Percentiles rank a stretch among this genome's conserved stretches.
phyloP scores from a whole-genome alignment of 2,329 filamentous ascomycete species.

The Aspergillus fumigatiaffinis region DNA sequence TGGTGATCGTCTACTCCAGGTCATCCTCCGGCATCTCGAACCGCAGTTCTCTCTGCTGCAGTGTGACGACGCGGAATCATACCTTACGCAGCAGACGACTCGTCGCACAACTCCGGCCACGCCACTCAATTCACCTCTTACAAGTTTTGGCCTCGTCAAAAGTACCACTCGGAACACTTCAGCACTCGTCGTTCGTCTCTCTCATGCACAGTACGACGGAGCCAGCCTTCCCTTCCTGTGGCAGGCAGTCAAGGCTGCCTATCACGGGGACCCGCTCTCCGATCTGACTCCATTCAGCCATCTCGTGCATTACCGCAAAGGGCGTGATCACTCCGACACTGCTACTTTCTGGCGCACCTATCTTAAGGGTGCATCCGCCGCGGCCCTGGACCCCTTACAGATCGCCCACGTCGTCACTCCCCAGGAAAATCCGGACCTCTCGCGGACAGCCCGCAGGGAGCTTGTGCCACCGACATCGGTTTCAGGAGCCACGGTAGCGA shows the following conservation, averaged over 20 bases:
- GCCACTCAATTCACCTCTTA: not conserved
- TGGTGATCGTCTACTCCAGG: slow-evolving; percentile 3
- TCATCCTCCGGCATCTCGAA: slow-evolving; percentile 2
- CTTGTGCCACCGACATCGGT: not conserved
- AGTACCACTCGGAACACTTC: not conserved
- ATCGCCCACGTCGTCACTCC: not conserved
- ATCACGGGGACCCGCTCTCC: not conserved
- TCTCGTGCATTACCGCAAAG: slow-evolving; percentile 1
- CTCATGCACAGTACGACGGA: slow-evolving; percentile 5
- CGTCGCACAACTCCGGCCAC: not conserved
- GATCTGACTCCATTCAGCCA: slow-evolving; percentile 1
- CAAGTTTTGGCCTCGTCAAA: slow-evolving; percentile 3
- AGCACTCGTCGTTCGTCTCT: slow-evolving; percentile 1
- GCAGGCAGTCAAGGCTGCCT: slow-evolving; percentile 5
- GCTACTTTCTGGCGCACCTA: slow-evolving; percentile 7
- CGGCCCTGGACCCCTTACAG: not conserved
- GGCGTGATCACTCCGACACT: not conserved
- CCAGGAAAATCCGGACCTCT: not conserved
- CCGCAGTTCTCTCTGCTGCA: slow-evolving; percentile 2
- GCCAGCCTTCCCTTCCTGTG: slow-evolving; percentile 1
- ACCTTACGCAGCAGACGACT: not conserved
- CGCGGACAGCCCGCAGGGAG: not conserved
- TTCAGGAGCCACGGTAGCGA: not conserved
- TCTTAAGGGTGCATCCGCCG: not conserved
- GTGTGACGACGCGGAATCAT: slow-evolving; percentile 4